Percentiles rank a stretch among this genome's conserved stretches.
These are phyloP conservation scores for Uromyces viciae-fabae DNA, from an alignment of 1,284 basidiomycete species.

Conservation along the genomic window DNA sequence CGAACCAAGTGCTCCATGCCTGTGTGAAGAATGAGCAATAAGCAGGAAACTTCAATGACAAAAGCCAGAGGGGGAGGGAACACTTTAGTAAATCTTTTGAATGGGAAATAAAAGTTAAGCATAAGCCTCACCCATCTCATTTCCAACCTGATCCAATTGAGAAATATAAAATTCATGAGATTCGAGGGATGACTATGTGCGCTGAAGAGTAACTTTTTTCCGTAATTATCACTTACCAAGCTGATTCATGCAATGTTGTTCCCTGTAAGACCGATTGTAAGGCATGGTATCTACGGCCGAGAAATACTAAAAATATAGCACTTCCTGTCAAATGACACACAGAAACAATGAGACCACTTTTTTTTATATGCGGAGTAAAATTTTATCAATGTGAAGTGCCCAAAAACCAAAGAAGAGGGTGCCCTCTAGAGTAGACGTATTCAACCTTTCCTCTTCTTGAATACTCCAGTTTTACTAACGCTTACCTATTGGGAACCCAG, in stretches of 20 bases:
- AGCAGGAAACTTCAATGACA: conserved; percentile 9
- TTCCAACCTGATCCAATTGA: neutral
- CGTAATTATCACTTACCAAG: neutral
- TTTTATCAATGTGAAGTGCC: neutral
- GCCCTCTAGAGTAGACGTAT: neutral
- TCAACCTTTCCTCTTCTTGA: neutral
- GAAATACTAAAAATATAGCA: neutral
- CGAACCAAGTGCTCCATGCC: conserved; percentile 18
- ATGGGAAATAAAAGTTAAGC: neutral
- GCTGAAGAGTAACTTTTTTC: neutral
- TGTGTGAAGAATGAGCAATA: conserved; percentile 22
- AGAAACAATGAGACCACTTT: conserved; percentile 3
- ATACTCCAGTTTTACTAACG: neutral
- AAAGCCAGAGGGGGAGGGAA: neutral
- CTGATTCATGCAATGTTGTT: neutral
- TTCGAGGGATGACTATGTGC: neutral
- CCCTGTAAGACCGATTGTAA: neutral
- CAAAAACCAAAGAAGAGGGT: neutral
- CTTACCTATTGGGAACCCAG: conserved; percentile 17
- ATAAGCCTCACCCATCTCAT: conserved; percentile 3
- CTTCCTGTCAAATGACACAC: conserved; percentile 1
- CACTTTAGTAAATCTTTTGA: neutral
- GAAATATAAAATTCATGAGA: neutral
- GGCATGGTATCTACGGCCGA: neutral
- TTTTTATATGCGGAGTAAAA: neutral